Percentiles rank a stretch among this genome's conserved stretches.
These are phyloP conservation scores for Monosporascus sp. DNA, from an alignment of 2,329 filamentous ascomycete species.

Conservation along the genomic window DNA sequence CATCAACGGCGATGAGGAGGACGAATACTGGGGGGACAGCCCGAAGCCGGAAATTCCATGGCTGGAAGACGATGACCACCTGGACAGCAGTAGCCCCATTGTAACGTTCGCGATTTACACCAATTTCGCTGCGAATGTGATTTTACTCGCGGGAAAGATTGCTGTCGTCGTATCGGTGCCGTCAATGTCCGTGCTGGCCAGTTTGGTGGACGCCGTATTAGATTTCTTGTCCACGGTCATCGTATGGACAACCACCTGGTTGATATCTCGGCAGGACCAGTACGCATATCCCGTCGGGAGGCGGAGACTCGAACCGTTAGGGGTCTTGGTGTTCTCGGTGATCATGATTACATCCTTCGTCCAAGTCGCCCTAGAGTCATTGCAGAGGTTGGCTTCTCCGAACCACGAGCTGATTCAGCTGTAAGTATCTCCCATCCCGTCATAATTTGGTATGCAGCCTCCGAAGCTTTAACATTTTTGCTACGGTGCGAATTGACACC, in stretches of 20 bases:
- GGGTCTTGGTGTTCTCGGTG: slow-evolving; percentile 75
- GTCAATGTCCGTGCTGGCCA: slow-evolving; percentile 76
- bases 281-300: slow-evolving; percentile 77
- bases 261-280: slow-evolving; percentile 69
- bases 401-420: slow-evolving; percentile 70
- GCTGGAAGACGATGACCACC: slow-evolving; percentile 63
- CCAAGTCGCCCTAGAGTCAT: slow-evolving; percentile 69
- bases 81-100: slow-evolving; percentile 69
- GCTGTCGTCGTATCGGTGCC: slow-evolving; percentile 72
- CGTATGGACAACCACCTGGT: slow-evolving; percentile 70
- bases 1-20: slow-evolving; percentile 41
- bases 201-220: slow-evolving; percentile 71
- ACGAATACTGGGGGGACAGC: slow-evolving; percentile 29
- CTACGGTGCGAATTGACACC: background rate
- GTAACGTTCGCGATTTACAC: slow-evolving; percentile 86
- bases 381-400: slow-evolving; percentile 55
- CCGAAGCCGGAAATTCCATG: slow-evolving; percentile 59
- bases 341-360: slow-evolving; percentile 85
- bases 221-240: slow-evolving; percentile 80
- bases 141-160: slow-evolving; percentile 72
- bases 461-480: background rate
- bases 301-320: slow-evolving; percentile 71
- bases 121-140: slow-evolving; percentile 73
- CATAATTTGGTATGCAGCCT: background rate
- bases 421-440: slow-evolving; percentile 18